Evolutionary conservation across 331 rosid species (phyloP).

Genomic region (Arachis monticola): DNA sequence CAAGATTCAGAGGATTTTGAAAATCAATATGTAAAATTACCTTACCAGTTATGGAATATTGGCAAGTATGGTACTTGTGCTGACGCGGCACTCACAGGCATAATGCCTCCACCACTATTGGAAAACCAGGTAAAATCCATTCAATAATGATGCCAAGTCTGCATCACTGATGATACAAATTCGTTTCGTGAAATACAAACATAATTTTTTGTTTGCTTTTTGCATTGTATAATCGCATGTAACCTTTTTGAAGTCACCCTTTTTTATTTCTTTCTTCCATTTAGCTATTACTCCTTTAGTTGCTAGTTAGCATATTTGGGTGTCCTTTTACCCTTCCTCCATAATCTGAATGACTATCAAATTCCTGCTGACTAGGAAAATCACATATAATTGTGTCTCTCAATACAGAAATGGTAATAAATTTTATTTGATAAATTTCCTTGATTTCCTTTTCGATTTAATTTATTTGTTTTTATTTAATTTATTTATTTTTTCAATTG

Average conservation of each 20-base stretch:
- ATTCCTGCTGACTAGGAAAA: constrained; percentile 22
- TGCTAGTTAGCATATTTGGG: no score
- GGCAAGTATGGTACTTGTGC: constrained; percentile 85
- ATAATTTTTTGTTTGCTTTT: not conserved
- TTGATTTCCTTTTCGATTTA: not conserved
- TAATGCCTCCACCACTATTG: constrained; percentile 97
- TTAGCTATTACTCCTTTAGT: constrained; percentile 4
- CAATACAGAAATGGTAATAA: constrained; percentile 9
- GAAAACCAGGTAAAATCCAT: constrained; percentile 77
- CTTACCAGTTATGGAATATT: constrained; percentile 87
- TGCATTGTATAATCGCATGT: not conserved
- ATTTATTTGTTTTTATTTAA: no score
- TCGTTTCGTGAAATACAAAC: constrained; percentile 27
- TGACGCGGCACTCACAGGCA: constrained; percentile 91
- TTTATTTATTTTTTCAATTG: not conserved
- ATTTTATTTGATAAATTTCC: not conserved
- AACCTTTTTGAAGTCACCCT: constrained; percentile 5
- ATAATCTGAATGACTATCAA: not conserved
- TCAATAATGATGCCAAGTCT: constrained; percentile 19
- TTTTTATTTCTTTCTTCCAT: not conserved
- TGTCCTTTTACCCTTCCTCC: not conserved
- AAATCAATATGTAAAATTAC: constrained; percentile 62
- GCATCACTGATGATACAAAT: not conserved
- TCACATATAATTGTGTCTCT: constrained; percentile 3
- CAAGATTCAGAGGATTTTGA: constrained; percentile 54